Evolutionary conservation across 257 asterid species (phyloP).

Genomic region (Solanum sejunctum): DNA sequence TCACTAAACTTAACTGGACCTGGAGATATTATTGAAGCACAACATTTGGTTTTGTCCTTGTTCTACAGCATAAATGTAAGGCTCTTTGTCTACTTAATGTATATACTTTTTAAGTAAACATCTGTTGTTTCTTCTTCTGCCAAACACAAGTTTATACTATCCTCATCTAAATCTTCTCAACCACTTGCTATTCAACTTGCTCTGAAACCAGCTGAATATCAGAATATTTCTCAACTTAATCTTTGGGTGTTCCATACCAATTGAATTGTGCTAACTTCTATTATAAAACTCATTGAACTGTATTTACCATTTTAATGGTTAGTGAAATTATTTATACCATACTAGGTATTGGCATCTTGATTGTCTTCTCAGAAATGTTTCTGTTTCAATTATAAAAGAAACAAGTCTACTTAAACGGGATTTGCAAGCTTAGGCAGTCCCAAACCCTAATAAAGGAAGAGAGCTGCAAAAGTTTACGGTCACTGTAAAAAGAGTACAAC

Average conservation of each 20-base stretch:
- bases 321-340: neutral
- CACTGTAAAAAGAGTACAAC: neutral
- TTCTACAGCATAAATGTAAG: conserved; percentile 78
- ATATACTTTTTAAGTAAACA: neutral
- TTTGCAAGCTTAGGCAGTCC: neutral
- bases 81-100: conserved; percentile 3
- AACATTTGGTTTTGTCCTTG: conserved; percentile 73
- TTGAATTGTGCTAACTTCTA: neutral
- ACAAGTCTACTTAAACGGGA: neutral
- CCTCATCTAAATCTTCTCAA: neutral
- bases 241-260: neutral
- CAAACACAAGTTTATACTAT: neutral
- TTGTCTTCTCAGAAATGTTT: neutral
- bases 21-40: conserved; percentile 90
- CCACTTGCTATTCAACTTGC: neutral
- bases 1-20: conserved; percentile 82
- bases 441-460: neutral
- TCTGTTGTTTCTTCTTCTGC: neutral
- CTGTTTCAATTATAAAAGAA: neutral
- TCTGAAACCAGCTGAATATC: neutral
- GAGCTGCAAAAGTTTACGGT: neutral
- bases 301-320: neutral
- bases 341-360: neutral
- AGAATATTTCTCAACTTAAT: neutral
- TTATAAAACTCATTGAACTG: neutral